Evolutionary conservation across 305 asterid species (phyloP).

Genomic region (Salvia sclarea): DNA sequence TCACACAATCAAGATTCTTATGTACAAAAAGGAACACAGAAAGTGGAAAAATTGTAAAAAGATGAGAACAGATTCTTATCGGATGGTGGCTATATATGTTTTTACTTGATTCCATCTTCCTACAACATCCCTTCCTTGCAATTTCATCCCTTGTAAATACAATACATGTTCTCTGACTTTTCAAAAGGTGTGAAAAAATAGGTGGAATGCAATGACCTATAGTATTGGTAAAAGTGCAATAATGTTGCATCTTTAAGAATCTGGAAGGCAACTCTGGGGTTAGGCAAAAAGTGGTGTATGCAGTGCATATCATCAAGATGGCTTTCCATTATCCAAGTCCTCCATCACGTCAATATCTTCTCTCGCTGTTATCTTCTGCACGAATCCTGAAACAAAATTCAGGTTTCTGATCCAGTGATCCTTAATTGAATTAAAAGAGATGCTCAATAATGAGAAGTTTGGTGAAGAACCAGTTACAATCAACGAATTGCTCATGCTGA

Average conservation of each 20-base stretch:
- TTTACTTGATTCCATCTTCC: slow-evolving; percentile 27
- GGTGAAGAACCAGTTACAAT: background rate
- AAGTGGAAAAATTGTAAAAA: slow-evolving; percentile 2
- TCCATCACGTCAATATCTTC: slow-evolving; percentile 79
- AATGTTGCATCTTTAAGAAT: slow-evolving; percentile 21
- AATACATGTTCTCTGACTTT: background rate
- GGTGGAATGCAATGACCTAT: slow-evolving; percentile 22
- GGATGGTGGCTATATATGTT: slow-evolving; percentile 1
- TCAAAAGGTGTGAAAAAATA: background rate
- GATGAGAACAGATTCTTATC: slow-evolving; percentile 37
- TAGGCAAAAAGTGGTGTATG: slow-evolving; percentile 24
- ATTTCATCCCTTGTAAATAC: slow-evolving; percentile 5
- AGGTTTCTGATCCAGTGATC: slow-evolving; percentile 17
- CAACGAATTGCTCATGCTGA: background rate
- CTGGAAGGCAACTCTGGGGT: slow-evolving; percentile 17
- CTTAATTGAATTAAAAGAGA: background rate
- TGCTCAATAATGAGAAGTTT: background rate
- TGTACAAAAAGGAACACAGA: slow-evolving; percentile 25
- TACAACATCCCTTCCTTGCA: slow-evolving; percentile 20
- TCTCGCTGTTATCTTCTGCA: slow-evolving; percentile 87
- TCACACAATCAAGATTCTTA: slow-evolving; percentile 38
- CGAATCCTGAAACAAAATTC: slow-evolving; percentile 62
- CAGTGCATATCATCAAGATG: slow-evolving; percentile 35
- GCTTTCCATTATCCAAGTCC: slow-evolving; percentile 70
- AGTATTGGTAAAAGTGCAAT: slow-evolving; percentile 9